A percentile compares a stretch with the other conserved stretches of the same genome.
phyloP scores from a whole-genome alignment of 2,329 filamentous ascomycete species.

The Ophiostoma himal-ulmi region DNA sequence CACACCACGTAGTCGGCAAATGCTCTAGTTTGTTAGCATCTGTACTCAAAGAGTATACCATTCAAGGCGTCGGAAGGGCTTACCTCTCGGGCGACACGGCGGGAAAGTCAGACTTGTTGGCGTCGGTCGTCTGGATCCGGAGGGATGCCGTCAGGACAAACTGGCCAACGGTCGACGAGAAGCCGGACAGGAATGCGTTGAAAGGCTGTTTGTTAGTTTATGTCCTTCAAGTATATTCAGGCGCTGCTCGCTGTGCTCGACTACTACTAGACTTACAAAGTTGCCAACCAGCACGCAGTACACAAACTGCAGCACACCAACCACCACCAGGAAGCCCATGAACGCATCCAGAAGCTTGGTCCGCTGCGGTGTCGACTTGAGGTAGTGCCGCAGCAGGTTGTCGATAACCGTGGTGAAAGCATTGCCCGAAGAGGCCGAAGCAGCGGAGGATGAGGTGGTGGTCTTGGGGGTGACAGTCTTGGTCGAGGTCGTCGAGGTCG shows the following conservation, averaged over 20 bases:
- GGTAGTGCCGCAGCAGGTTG: conserved; percentile 72
- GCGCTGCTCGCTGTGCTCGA: neutral
- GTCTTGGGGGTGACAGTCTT: conserved; percentile 3
- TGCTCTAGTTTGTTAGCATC: conserved; percentile 50
- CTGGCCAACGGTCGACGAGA: conserved; percentile 89
- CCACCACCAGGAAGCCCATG: conserved; percentile 76
- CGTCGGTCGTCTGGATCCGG: conserved; percentile 83
- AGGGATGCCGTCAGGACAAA: conserved; percentile 87
- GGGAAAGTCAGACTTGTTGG: conserved; percentile 73
- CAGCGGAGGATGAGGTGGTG: neutral
- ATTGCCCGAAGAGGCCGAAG: neutral
- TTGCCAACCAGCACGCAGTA: conserved; percentile 92
- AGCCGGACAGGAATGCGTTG: conserved; percentile 96
- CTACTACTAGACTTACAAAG: conserved; percentile 59
- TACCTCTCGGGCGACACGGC: conserved; percentile 76
- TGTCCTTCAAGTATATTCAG: neutral
- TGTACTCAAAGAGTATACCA: neutral
- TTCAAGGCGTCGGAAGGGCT: conserved; percentile 21
- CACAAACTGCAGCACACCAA: conserved; percentile 84
- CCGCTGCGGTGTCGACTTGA: conserved; percentile 75
- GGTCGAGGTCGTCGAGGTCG: neutral
- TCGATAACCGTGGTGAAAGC: conserved; percentile 53
- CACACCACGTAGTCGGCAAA: conserved; percentile 96
- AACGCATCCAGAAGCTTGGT: conserved; percentile 90
- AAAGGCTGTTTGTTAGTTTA: conserved; percentile 62